phyloP scores from a whole-genome alignment of 768 basidiomycete species.

The Amanita phalloides region DNA sequence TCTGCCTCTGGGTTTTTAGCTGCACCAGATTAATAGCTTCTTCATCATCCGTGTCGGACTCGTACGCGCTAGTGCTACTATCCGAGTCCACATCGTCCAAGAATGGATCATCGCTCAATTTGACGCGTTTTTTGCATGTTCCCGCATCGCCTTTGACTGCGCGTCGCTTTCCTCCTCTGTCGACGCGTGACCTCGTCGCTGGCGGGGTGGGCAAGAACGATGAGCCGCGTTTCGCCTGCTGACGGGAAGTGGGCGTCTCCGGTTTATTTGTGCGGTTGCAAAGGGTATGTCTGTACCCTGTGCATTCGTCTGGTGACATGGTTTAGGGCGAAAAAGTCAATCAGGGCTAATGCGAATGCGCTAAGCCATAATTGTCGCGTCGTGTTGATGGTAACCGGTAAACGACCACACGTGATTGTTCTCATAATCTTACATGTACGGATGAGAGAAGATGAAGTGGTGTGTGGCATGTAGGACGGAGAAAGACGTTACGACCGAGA shows the following conservation, averaged over 20 bases:
- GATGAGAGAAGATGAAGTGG: too few relatives aligned
- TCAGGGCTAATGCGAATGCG: not conserved
- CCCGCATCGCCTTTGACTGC: not conserved
- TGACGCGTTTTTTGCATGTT: constrained; percentile 1
- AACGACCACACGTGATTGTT: not conserved
- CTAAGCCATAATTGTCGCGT: not conserved
- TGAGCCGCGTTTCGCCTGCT: not conserved
- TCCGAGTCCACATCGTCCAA: constrained; percentile 2
- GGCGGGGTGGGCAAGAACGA: constrained; percentile 3
- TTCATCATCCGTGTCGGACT: not conserved
- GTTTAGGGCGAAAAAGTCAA: not conserved
- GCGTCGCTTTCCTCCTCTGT: constrained; percentile 1
- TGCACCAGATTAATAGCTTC: not conserved
- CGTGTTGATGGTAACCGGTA: not conserved
- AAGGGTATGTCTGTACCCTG: not conserved
- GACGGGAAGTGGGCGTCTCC: constrained; percentile 3
- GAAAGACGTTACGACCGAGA: too few relatives aligned
- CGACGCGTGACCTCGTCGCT: constrained; percentile 1
- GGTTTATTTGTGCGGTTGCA: constrained; percentile 1
- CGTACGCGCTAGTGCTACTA: constrained; percentile 1
- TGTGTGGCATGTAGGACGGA: too few relatives aligned
- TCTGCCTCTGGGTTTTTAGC: not conserved
- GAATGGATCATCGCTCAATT: not conserved
- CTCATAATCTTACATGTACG: too few relatives aligned
- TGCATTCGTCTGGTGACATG: not conserved